These are phyloP conservation scores for Pisolithus albus DNA, from an alignment of 768 basidiomycete species.

Conservation along the genomic window DNA sequence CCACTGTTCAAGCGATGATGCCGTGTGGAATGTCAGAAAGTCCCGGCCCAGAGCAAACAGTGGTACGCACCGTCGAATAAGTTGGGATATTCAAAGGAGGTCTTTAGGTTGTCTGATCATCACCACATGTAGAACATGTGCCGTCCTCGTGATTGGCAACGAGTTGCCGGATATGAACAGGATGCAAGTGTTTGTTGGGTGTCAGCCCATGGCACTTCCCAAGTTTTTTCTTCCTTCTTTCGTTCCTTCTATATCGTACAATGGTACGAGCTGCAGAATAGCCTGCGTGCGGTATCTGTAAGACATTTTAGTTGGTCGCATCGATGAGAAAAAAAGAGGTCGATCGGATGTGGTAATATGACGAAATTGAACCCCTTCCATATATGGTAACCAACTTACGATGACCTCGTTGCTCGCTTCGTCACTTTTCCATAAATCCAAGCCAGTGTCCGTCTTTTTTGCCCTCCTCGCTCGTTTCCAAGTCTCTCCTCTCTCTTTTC, in stretches of 20 bases:
- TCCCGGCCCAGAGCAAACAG: background rate
- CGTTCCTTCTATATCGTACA: background rate
- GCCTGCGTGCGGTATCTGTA: too few relatives aligned
- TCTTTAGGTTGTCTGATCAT: background rate
- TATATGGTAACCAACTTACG: background rate
- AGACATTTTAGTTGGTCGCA: too few relatives aligned
- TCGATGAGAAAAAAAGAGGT: background rate
- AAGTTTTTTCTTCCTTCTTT: background rate
- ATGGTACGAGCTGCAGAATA: too few relatives aligned
- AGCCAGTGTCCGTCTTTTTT: background rate
- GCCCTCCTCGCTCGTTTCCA: slow-evolving; percentile 1
- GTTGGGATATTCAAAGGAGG: background rate
- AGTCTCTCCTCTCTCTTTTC: background rate
- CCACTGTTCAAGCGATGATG: background rate
- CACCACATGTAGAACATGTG: slow-evolving; percentile 2
- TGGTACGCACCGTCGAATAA: background rate
- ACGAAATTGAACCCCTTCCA: background rate
- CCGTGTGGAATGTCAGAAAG: background rate
- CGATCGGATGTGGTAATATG: slow-evolving; percentile 4
- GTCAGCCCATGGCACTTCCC: background rate
- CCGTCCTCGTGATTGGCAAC: slow-evolving; percentile 11
- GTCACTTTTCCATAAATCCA: slow-evolving; percentile 21
- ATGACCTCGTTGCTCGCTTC: slow-evolving; percentile 18
- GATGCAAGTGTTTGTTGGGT: background rate
- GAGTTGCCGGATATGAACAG: slow-evolving; percentile 17